Base-by-base conservation (phyloP, 106 monocot species). In the Dendrobium huoshanense region DNA sequence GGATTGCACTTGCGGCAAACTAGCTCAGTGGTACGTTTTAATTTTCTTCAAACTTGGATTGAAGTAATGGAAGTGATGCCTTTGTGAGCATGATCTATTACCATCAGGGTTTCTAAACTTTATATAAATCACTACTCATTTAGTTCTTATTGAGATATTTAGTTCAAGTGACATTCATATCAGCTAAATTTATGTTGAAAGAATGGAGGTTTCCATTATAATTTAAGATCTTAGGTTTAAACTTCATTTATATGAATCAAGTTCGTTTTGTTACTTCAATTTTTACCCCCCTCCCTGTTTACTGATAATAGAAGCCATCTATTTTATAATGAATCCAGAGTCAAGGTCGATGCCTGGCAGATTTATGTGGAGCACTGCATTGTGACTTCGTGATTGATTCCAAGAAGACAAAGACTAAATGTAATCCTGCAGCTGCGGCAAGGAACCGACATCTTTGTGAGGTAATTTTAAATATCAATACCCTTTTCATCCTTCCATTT, bases 381-480 rank as follows among this genome's bases (percentile, higher is more conserved):
- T 98, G 98, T 75, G 98, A 95, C 75, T 80, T 79, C 67, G 79
- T 95, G 77, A 83, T 75, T 1, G 92, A 94, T 75, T 80, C 87
- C 65, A 98, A 95, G 86, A 98, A 90, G 54, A 73, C 81, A 44
- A 95, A 95, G 88, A 77, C 81, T 31, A 97, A 91, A 87, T 98
- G 98, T 77, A 98, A 95, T 87, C 91, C 95, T 79, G 89, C 94
- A 72, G 98, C 98, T 83, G 87, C 80, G 77, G 87, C 91, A 85
- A 92, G 85, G 82, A 98, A 98, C 73, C 98, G 77, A 73, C 98
- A 95, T 78, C 88, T 92, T 81, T 98, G 98, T 84, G 98, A 98
- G 98, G 98, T 98, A 70, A 65, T 85, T 79, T 82, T 20, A 20
- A 10, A 40, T 68, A 37, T 54, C 55, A 24, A 51, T 51, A 6